These are phyloP conservation scores for Dothistroma septosporum DNA, from an alignment of 2,329 filamentous ascomycete species.

Conservation along the genomic window DNA sequence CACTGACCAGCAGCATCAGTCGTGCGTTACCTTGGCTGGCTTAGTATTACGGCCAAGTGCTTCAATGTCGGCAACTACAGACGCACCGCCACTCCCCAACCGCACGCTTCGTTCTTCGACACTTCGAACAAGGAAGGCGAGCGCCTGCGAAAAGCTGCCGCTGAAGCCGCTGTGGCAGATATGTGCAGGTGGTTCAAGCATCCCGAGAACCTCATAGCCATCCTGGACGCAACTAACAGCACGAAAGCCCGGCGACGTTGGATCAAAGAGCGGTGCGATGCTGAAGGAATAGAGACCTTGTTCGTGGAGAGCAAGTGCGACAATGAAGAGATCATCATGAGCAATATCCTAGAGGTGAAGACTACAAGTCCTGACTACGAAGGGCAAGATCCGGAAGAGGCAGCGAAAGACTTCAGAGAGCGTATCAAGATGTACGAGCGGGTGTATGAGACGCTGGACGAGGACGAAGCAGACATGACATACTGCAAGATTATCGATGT, in stretches of 20 bases:
- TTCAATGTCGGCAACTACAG: constrained; percentile 98
- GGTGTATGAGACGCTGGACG: constrained; percentile 89
- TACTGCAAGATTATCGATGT: constrained; percentile 98
- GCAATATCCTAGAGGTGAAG: constrained; percentile 89
- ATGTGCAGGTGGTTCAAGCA: constrained; percentile 90
- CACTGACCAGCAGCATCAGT: constrained; percentile 43
- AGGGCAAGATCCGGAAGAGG: constrained; percentile 87
- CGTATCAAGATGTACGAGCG: constrained; percentile 97
- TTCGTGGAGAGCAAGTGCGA: constrained; percentile 98
- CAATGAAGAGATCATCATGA: constrained; percentile 88
- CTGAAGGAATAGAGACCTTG: constrained; percentile 73
- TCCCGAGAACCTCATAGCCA: constrained; percentile 76
- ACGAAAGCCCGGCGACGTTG: constrained; percentile 85
- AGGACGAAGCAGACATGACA: constrained; percentile 80
- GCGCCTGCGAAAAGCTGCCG: constrained; percentile 78
- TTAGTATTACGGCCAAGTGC: constrained; percentile 86
- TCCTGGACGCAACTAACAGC: constrained; percentile 94
- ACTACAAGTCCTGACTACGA: constrained; percentile 92
- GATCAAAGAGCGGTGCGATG: constrained; percentile 76
- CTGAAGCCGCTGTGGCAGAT: constrained; percentile 84
- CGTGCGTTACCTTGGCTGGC: constrained; percentile 92
- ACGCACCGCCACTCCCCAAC: constrained; percentile 82
- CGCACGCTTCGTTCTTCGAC: constrained; percentile 93
- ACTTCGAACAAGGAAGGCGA: constrained; percentile 86
- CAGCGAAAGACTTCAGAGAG: constrained; percentile 86